Evolutionary conservation across 2,329 filamentous ascomycete species (phyloP).

Genomic region (Colletotrichum chlorophyti): DNA sequence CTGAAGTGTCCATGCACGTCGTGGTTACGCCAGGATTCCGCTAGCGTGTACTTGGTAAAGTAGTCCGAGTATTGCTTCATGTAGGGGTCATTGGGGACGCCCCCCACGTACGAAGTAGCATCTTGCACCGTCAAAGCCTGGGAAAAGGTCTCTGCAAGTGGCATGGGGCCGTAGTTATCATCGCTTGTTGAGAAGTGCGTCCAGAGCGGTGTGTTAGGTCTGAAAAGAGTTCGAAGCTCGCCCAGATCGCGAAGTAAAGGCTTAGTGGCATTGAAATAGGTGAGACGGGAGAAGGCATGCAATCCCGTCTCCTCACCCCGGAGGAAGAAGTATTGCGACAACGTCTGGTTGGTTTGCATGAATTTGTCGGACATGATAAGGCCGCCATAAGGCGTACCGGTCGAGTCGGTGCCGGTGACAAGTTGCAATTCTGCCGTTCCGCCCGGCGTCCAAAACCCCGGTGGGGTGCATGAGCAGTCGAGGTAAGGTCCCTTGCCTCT

Average conservation of each 20-base stretch:
- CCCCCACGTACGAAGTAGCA: slow-evolving; percentile 67
- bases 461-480: slow-evolving; percentile 68
- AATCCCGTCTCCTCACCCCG: slow-evolving; percentile 67
- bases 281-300: slow-evolving; percentile 65
- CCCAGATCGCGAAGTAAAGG: slow-evolving; percentile 65
- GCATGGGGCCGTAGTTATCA: slow-evolving; percentile 56
- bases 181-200: slow-evolving; percentile 67
- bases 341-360: slow-evolving; percentile 60
- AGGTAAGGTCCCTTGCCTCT: slow-evolving; percentile 63
- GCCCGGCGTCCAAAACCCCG: slow-evolving; percentile 66
- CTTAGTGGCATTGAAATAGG: slow-evolving; percentile 63
- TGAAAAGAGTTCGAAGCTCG: slow-evolving; percentile 67
- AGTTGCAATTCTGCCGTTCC: slow-evolving; percentile 52
- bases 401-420: slow-evolving; percentile 52
- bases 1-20: slow-evolving; percentile 59
- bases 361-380: slow-evolving; percentile 67
- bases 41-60: slow-evolving; percentile 72
- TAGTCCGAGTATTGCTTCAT: slow-evolving; percentile 63
- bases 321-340: slow-evolving; percentile 72
- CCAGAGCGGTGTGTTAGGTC: slow-evolving; percentile 66
- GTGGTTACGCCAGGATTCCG: slow-evolving; percentile 63
- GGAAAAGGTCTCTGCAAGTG: slow-evolving; percentile 45
- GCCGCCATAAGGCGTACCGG: slow-evolving; percentile 61
- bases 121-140: slow-evolving; percentile 63
- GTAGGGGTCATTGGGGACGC: slow-evolving; percentile 60